Percentiles rank a stretch among this genome's conserved stretches.
phyloP scores from a whole-genome alignment of 805 yeast genomes.

The Debaryomyces tyrocola region DNA sequence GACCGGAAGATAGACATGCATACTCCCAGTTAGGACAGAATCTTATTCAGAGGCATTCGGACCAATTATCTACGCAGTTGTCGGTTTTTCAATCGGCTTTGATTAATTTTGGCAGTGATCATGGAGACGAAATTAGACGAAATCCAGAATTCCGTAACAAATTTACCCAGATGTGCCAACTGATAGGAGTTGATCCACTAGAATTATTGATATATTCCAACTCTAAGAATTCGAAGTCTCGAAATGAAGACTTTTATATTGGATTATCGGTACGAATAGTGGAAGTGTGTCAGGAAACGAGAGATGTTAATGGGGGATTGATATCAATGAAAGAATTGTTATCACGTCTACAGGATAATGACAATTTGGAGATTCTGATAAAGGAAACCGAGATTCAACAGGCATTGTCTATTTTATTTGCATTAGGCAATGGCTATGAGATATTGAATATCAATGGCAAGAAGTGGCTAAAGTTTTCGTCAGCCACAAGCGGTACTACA shows the following conservation, averaged over 20 bases:
- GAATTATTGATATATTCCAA: constrained; percentile 31
- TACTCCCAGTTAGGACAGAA: constrained; percentile 53
- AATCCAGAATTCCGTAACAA: constrained; percentile 67
- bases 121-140: constrained; percentile 62
- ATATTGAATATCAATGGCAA: constrained; percentile 57
- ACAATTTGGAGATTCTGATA: constrained; percentile 29
- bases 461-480: constrained; percentile 46
- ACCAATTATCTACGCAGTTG: constrained; percentile 67
- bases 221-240: constrained; percentile 29
- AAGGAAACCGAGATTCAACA: constrained; percentile 54
- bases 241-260: constrained; percentile 54
- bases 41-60: constrained; percentile 53
- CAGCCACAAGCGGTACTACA: constrained; percentile 24
- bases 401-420: constrained; percentile 52
- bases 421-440: constrained; percentile 72
- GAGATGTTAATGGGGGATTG: constrained; percentile 80
- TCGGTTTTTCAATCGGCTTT: constrained; percentile 76
- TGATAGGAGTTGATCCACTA: constrained; percentile 84
- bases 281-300: constrained; percentile 70
- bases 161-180: constrained; percentile 72
- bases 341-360: constrained; percentile 27
- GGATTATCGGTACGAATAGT: constrained; percentile 73
- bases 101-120: constrained; percentile 70
- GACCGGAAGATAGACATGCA: constrained; percentile 21
- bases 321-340: constrained; percentile 52